Evolutionary conservation across 2,329 filamentous ascomycete species (phyloP).

Genomic region (Truncatella angustata): DNA sequence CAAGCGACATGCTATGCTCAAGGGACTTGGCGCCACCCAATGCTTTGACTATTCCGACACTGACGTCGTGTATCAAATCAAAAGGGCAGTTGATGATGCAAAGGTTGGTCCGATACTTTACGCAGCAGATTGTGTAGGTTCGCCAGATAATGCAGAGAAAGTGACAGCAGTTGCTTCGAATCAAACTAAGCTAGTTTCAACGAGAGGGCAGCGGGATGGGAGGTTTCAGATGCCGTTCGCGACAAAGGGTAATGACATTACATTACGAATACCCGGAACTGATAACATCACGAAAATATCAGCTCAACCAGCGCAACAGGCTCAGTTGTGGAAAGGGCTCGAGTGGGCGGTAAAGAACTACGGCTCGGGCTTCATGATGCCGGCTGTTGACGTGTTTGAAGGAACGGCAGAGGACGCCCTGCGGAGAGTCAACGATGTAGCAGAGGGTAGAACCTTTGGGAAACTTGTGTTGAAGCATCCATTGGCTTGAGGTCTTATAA

Average conservation of each 20-base stretch:
- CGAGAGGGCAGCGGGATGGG: not conserved
- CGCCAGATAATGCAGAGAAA: not conserved
- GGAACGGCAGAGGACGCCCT: slow-evolving; percentile 1
- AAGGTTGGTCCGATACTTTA: not conserved
- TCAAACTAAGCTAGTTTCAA: not conserved
- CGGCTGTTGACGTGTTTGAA: not conserved
- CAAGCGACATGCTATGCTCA: slow-evolving; percentile 29
- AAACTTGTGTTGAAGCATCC: slow-evolving; percentile 6
- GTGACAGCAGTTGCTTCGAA: not conserved
- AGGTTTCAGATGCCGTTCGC: not conserved
- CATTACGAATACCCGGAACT: not conserved
- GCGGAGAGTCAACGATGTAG: not conserved
- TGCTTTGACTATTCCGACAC: slow-evolving; percentile 33
- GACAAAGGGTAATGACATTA: not conserved
- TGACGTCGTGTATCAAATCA: slow-evolving; percentile 13
- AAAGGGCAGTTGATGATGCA: not conserved
- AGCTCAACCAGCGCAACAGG: not conserved
- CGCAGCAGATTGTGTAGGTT: not conserved
- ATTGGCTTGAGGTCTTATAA: not conserved
- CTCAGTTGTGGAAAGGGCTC: not conserved
- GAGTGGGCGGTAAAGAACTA: not conserved
- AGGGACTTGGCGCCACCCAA: slow-evolving; percentile 28
- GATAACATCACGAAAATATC: not conserved
- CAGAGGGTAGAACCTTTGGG: not conserved
- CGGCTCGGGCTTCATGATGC: not conserved